phyloP scores from a whole-genome alignment of 2,329 filamentous ascomycete genomes.

The Fusarium sublunatum region DNA sequence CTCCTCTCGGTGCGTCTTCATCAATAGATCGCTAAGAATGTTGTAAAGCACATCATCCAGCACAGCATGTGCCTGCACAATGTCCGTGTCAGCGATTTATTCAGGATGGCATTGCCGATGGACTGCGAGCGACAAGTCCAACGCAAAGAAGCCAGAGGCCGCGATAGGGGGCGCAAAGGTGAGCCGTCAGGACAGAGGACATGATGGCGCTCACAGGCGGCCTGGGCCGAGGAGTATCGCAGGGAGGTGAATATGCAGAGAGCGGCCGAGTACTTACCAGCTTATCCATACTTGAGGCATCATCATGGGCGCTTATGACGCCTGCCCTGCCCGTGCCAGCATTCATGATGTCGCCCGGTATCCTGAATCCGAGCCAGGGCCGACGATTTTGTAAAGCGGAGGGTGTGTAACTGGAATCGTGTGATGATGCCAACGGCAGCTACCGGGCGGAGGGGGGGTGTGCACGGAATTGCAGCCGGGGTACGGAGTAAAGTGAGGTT shows the following conservation, averaged over 20 bases:
- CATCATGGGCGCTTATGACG: constrained; percentile 64
- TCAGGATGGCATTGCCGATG: constrained; percentile 6
- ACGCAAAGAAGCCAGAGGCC: constrained; percentile 12
- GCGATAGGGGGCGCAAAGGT: constrained; percentile 27
- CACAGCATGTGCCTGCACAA: constrained; percentile 69
- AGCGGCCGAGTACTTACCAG: constrained; percentile 61
- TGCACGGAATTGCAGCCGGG: constrained; percentile 44
- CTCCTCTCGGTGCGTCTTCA: constrained; percentile 81
- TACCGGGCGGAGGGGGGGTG: constrained; percentile 45
- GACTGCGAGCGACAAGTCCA: neutral
- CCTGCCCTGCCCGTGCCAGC: constrained; percentile 65
- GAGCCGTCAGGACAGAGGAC: constrained; percentile 13
- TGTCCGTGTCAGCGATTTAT: constrained; percentile 31
- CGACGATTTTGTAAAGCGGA: constrained; percentile 44
- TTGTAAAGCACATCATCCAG: constrained; percentile 82
- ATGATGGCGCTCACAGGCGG: constrained; percentile 15
- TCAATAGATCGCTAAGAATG: constrained; percentile 78
- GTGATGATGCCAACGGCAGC: constrained; percentile 50
- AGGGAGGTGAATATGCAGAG: constrained; percentile 23
- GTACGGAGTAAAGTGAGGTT: constrained; percentile 28
- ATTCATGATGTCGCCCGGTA: constrained; percentile 51
- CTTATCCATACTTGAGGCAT: constrained; percentile 66
- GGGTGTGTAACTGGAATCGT: constrained; percentile 52
- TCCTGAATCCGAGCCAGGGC: constrained; percentile 42
- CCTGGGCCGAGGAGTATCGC: constrained; percentile 20